Evolutionary conservation across 148 eudicot species (phyloP).

Genomic region (Diospyros kaki): DNA sequence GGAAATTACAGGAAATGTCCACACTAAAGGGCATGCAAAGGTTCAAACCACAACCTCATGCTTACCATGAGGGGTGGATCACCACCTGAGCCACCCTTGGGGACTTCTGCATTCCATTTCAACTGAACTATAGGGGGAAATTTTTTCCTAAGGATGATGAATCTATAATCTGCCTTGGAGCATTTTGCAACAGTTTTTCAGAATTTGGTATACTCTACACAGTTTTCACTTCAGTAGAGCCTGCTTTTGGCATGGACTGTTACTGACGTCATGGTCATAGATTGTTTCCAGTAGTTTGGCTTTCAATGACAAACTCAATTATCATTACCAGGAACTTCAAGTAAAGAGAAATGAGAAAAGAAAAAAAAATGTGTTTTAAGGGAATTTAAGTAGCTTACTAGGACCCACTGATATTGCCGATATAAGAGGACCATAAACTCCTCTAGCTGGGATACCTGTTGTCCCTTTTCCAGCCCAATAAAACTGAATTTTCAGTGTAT

Average conservation of each 20-base stretch:
- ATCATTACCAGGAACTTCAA: background rate
- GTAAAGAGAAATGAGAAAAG: background rate
- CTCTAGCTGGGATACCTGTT: conserved; percentile 53
- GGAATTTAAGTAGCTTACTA: conserved; percentile 26
- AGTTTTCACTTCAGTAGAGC: background rate
- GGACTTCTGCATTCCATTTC: too few species aligned
- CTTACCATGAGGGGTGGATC: too few species aligned
- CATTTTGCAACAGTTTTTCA: too few species aligned
- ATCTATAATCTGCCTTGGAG: too few species aligned
- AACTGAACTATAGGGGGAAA: too few species aligned
- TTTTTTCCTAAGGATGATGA: too few species aligned
- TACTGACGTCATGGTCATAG: too few species aligned
- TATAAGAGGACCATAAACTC: conserved; percentile 54
- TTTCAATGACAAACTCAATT: background rate
- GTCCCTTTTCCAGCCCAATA: conserved; percentile 66
- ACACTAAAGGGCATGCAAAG: too few species aligned
- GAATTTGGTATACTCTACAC: too few species aligned
- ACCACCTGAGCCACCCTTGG: too few species aligned
- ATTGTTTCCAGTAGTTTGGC: background rate
- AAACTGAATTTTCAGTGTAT: conserved; percentile 50
- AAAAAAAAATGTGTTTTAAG: background rate
- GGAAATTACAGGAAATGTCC: too few species aligned
- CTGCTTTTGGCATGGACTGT: background rate
- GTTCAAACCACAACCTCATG: too few species aligned
- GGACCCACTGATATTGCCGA: conserved; percentile 59